phyloP scores from a whole-genome alignment of 768 basidiomycete species.

The Agrocybe praecox region DNA sequence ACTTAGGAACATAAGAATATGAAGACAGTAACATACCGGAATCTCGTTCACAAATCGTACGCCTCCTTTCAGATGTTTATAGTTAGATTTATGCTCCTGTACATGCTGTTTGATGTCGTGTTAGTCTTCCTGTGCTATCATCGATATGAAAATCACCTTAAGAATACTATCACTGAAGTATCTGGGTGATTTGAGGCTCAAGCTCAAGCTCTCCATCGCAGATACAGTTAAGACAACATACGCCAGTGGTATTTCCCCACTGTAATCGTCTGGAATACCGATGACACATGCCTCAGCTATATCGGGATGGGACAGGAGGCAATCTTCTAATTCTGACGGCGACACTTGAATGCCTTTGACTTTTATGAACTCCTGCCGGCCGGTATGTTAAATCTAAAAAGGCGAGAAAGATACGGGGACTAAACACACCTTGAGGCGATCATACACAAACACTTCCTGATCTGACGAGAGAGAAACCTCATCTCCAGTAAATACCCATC shows the following conservation, averaged over 20 bases:
- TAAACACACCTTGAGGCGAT: conserved; percentile 57
- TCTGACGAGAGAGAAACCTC: conserved; percentile 52
- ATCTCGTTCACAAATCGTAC: conserved; percentile 36
- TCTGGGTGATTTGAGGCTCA: conserved; percentile 25
- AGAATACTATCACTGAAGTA: conserved; percentile 41
- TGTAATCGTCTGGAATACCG: conserved; percentile 58
- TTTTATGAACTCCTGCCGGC: conserved; percentile 62
- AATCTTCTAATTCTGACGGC: conserved; percentile 60
- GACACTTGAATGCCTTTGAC: conserved; percentile 62
- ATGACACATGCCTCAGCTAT: conserved; percentile 65
- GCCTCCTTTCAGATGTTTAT: conserved; percentile 54
- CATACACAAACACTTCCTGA: conserved; percentile 56
- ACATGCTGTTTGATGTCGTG: conserved; percentile 38
- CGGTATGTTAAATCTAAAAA: not conserved
- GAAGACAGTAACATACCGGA: conserved; percentile 23
- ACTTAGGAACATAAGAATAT: not conserved
- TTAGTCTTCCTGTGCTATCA: not conserved
- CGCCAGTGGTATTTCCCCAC: conserved; percentile 67
- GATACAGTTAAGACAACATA: conserved; percentile 54
- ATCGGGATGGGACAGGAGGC: conserved; percentile 48
- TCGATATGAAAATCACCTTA: conserved; percentile 32
- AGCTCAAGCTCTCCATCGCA: conserved; percentile 32
- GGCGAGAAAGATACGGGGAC: not conserved
- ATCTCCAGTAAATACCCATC: conserved; percentile 70
- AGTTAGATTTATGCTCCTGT: conserved; percentile 45